These are phyloP conservation scores for Eucalyptus lansdowneana DNA, from an alignment of 345 rosid genomes.

Conservation along the genomic window DNA sequence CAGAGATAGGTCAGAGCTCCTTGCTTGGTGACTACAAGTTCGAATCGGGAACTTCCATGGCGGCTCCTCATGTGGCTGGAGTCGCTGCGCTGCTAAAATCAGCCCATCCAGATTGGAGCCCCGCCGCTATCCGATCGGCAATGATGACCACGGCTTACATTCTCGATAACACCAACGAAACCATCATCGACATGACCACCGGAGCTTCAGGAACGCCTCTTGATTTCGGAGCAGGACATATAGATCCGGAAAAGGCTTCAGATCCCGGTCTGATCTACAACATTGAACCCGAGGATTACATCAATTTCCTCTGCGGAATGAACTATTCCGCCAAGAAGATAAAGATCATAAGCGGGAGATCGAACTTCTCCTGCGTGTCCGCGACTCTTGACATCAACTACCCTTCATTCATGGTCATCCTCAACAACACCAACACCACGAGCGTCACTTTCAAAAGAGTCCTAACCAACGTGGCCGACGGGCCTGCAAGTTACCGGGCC, in stretches of 20 bases:
- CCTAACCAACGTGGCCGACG: constrained; percentile 19
- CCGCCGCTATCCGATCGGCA: constrained; percentile 37
- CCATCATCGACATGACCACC: constrained; percentile 13
- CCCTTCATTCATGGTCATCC: constrained; percentile 35
- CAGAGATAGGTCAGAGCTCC: constrained; percentile 1
- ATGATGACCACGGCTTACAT: constrained; percentile 37
- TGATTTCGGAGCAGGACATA: constrained; percentile 39
- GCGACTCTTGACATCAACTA: constrained; percentile 33
- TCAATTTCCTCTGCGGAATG: constrained; percentile 22
- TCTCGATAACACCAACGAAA: constrained; percentile 1
- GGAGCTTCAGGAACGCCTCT: constrained; percentile 29
- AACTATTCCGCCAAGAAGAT: constrained; percentile 20
- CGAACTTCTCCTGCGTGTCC: constrained; percentile 4
- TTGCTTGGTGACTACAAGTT: constrained; percentile 18
- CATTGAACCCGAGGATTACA: constrained; percentile 6
- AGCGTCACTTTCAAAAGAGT: constrained; percentile 24
- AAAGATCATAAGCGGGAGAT: constrained; percentile 5
- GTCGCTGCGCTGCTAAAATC: constrained; percentile 28
- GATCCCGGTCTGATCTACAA: constrained; percentile 42
- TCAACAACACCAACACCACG: constrained; percentile 31
- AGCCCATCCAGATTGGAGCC: constrained; percentile 22
- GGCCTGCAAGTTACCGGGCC: constrained; percentile 4
- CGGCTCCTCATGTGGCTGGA: constrained; percentile 39
- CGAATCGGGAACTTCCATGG: constrained; percentile 32
- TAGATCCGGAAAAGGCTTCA: constrained; percentile 24